Evolutionary conservation across 1,139 yeast genomes (phyloP), one percentile per base, ranked within the genome.

Genomic region (Blastobotrys serpentis): DNA sequence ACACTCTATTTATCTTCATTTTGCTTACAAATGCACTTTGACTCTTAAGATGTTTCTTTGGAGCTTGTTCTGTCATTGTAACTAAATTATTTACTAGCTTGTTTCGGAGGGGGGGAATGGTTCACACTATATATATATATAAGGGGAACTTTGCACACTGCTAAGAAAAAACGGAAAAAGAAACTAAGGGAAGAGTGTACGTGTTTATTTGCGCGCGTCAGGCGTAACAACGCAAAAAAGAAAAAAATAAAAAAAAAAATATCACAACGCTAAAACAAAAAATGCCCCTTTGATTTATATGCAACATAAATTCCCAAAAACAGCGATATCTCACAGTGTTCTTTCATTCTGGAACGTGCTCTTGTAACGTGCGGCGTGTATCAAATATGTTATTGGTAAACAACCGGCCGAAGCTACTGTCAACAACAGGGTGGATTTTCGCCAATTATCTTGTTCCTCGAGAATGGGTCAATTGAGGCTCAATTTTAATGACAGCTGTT

Each of bases 11-110:
- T 13, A 6, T 17, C 33, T 22, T 11, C 14, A 33, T 18, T 22
- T 17, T 10, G 67, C 72, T 42, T 57, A 61, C 64, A 48, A 67
- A 64, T 17, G 71, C 65, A 48, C 65, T 60, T 57, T 62, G 66
- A 46, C 60, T 54, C 58, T 61, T 64, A 43, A 59, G 55, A 48
- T 61, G 65, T 47, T 49, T 55, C 46, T 55, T 56, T 29, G 56
- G 57, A 17, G 41, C 37, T 18, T 34, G 43, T 13, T 40, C 43
- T 10, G 29, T 23, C 36, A 40, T 40, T 25, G 43, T 23, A 29
- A 11, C 7, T n/a, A n/a, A n/a, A n/a, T n/a, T n/a, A n/a, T n/a
- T n/a, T n/a, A n/a, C n/a, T n/a, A n/a, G n/a, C n/a, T n/a, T n/a
- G n/a, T n/a, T n/a, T n/a, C n/a, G n/a, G 32, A 29, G n/a, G 32